Conservation (phyloP, 2,329 filamentous ascomycete species). For the Paraphaeosphaeria minitans region DNA sequence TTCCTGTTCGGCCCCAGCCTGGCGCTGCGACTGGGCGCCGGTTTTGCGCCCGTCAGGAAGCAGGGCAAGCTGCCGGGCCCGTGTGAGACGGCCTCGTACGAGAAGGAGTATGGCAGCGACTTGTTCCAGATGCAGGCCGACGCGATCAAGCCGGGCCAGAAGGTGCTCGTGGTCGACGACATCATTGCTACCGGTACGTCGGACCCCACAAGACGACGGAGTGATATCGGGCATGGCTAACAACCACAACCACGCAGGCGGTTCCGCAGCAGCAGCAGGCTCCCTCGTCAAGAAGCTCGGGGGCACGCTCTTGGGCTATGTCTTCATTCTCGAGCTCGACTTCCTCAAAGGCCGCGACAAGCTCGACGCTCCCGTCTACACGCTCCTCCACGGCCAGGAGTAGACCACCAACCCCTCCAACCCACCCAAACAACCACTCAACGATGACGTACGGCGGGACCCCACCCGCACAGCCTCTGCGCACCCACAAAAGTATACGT, state of each 20-base stretch:
- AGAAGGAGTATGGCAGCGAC: constrained; percentile 96
- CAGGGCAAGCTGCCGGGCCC: constrained; percentile 92
- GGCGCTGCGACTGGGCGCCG: constrained; percentile 79
- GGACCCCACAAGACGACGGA: neutral
- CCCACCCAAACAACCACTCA: neutral
- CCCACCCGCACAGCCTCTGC: neutral
- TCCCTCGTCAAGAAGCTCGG: constrained; percentile 85
- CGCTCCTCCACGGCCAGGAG: constrained; percentile 73
- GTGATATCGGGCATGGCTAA: neutral
- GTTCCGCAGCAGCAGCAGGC: constrained; percentile 86
- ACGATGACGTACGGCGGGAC: neutral
- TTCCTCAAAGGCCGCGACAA: constrained; percentile 91
- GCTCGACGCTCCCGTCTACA: constrained; percentile 81
- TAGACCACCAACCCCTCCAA: constrained; percentile 25
- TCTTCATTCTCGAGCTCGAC: constrained; percentile 95
- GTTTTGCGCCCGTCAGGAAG: constrained; percentile 94
- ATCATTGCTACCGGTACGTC: constrained; percentile 94
- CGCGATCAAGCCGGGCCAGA: constrained; percentile 82
- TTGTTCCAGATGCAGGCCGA: constrained; percentile 95
- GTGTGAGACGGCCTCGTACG: constrained; percentile 80
- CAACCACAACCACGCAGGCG: constrained; percentile 63
- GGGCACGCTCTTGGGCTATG: constrained; percentile 82
- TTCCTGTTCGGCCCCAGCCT: constrained; percentile 94
- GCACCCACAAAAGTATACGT: constrained; percentile 3
- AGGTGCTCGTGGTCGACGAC: constrained; percentile 92